phyloP scores from a whole-genome alignment of 2,329 filamentous ascomycete species.

The Pyrenophora graminea region DNA sequence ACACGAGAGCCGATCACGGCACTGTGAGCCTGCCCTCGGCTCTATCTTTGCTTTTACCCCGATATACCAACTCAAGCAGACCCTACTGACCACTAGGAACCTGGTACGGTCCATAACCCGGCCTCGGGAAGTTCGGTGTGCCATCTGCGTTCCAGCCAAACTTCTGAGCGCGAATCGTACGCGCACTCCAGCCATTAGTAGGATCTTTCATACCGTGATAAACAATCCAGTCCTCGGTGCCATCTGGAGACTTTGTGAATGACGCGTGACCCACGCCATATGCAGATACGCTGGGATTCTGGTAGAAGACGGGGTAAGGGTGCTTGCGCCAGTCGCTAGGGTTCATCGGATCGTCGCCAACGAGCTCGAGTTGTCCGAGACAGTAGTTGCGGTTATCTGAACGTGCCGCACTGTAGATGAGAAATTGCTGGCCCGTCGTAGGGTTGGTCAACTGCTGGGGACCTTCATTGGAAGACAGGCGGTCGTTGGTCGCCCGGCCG shows the following conservation, averaged over 20 bases:
- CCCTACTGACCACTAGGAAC: conserved; percentile 37
- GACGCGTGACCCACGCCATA: conserved; percentile 58
- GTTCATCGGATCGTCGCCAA: conserved; percentile 57
- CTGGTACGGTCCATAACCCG: conserved; percentile 55
- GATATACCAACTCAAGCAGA: neutral
- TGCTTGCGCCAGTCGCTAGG: conserved; percentile 55
- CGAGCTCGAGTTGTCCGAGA: conserved; percentile 56
- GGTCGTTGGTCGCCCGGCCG: conserved; percentile 52
- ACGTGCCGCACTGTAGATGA: conserved; percentile 56
- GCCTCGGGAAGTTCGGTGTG: conserved; percentile 53
- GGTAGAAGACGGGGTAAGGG: conserved; percentile 53
- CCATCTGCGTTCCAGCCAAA: conserved; percentile 56
- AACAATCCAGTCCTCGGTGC: conserved; percentile 56
- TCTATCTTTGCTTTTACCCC: neutral
- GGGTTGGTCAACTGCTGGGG: conserved; percentile 57
- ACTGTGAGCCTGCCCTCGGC: neutral
- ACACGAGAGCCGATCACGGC: too few species aligned
- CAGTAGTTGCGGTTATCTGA: conserved; percentile 60
- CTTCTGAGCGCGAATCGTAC: conserved; percentile 55
- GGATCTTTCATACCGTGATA: conserved; percentile 58
- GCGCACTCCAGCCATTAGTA: conserved; percentile 52
- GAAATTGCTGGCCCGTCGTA: conserved; percentile 52
- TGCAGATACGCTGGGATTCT: conserved; percentile 51
- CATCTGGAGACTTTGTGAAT: conserved; percentile 55
- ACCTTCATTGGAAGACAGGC: conserved; percentile 56